Percentiles rank a stretch among this genome's conserved stretches.
Conservation (phyloP, 164 flowering plant species). For the Litsea cubeba region DNA sequence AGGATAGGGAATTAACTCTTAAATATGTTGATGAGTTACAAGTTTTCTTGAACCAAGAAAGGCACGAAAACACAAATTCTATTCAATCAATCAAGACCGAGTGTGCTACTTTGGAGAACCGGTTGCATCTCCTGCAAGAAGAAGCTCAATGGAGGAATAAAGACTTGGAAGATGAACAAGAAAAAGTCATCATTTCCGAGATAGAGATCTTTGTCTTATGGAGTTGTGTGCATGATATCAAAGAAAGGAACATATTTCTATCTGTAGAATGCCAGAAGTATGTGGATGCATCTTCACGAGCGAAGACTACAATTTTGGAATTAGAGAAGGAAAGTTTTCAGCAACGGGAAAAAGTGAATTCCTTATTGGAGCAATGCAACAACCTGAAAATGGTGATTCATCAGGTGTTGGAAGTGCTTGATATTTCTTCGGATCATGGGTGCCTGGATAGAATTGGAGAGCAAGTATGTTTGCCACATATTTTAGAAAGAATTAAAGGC, state of each 20-base stretch:
- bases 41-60: slow-evolving; percentile 39
- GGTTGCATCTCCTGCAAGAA: slow-evolving; percentile 48
- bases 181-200: slow-evolving; percentile 61
- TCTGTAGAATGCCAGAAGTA: slow-evolving; percentile 59
- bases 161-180: slow-evolving; percentile 63
- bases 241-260: slow-evolving; percentile 51
- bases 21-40: slow-evolving; percentile 50
- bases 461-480: slow-evolving; percentile 24
- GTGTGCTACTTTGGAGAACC: slow-evolving; percentile 42
- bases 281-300: slow-evolving; percentile 48
- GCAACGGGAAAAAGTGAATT: slow-evolving; percentile 55
- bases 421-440: slow-evolving; percentile 20
- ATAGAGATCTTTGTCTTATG: slow-evolving; percentile 69
- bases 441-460: slow-evolving; percentile 22
- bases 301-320: slow-evolving; percentile 52
- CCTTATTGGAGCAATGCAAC: slow-evolving; percentile 52
- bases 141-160: slow-evolving; percentile 43
- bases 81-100: slow-evolving; percentile 36
- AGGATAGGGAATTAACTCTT: slow-evolving; percentile 45
- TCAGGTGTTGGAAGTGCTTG: slow-evolving; percentile 49
- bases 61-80: slow-evolving; percentile 46
- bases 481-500: slow-evolving; percentile 35
- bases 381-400: slow-evolving; percentile 43
- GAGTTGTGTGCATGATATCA: slow-evolving; percentile 57
- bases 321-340: slow-evolving; percentile 63